Base-by-base conservation (phyloP, 331 rosid species). In the Rhamnella rubrinervis region DNA sequence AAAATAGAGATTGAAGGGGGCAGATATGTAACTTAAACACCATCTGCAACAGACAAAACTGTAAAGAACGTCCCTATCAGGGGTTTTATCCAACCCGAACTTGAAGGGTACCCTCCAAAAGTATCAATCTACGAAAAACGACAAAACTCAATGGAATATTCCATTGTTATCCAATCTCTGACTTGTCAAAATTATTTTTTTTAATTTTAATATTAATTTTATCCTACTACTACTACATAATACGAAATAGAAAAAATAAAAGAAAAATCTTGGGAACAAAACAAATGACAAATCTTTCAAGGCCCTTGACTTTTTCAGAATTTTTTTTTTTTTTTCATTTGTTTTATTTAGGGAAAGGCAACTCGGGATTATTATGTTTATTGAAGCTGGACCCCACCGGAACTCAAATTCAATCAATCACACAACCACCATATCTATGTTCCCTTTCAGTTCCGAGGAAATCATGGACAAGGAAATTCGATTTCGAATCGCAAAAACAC, bases 141-240 rank as follows among this genome's bases (percentile, higher is more conserved):
- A 49, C 40, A 65, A 65, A 65, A 16, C 19, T 5, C 31, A 39
- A 56, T 15, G 23, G 64, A 68, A 69, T 69, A 57, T 58, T 57
- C 46, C 44, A 56, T 39, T 57, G 41, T 40, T 41, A 64, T 21
- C 15, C 19, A 6, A 31, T 53, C 14, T 21, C 21, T 20, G 2
- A 13, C 18, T 14, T 38, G 26, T 39, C 10, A 39, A 17, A 61
- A 61, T 8, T 37, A 31, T 31, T 26, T 26, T 2, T 14, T 12
- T 14, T 8, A 14, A 44, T 7, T 8, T 44, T 44, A 12, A 23
- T 23, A 23, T 23, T 23, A 23, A 23, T 23, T 23, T 23, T 23
- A 23, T 0, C 1, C 23, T 1, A 23, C 23, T 44, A 1, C 49
- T 11, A 11, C 11, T 1, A 44, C 16, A 0, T 44, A 31, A 31